phyloP scores from a whole-genome alignment of 1,284 basidiomycete genomes.

The Phellopilus nigrolimitatus region DNA sequence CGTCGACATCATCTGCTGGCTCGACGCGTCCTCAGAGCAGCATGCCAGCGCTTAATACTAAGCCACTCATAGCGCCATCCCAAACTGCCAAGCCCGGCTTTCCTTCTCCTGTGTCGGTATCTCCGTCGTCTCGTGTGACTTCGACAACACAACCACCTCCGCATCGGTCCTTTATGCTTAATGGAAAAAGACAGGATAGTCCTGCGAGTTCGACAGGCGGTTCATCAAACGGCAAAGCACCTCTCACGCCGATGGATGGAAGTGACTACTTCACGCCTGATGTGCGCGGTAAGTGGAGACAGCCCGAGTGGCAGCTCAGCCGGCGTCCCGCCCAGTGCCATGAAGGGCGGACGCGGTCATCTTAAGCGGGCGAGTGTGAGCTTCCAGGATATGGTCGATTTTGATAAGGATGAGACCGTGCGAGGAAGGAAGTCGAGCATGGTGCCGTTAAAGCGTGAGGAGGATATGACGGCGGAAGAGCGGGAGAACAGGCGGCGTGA shows the following conservation, averaged over 20 bases:
- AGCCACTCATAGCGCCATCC: background rate
- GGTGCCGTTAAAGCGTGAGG: background rate
- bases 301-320: slow-evolving; percentile 15
- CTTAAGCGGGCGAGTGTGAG: slow-evolving; percentile 18
- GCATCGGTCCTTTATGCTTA: slow-evolving; percentile 8
- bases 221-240: slow-evolving; percentile 26
- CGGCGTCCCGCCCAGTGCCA: slow-evolving; percentile 15
- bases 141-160: slow-evolving; percentile 1
- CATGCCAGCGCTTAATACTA: slow-evolving; percentile 5
- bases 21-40: slow-evolving; percentile 50
- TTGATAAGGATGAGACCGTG: slow-evolving; percentile 14
- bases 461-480: slow-evolving; percentile 5
- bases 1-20: slow-evolving; percentile 61
- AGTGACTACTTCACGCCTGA: slow-evolving; percentile 20
- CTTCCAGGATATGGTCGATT: slow-evolving; percentile 17
- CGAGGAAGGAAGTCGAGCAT: slow-evolving; percentile 10
- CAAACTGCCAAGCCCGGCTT: background rate
- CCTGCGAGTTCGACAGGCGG: slow-evolving; percentile 28
- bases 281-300: slow-evolving; percentile 10
- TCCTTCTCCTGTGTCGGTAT: slow-evolving; percentile 8
- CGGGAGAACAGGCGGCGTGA: slow-evolving; percentile 38
- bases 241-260: slow-evolving; percentile 28
- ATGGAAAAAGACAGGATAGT: slow-evolving; percentile 22
- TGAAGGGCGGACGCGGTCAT: slow-evolving; percentile 19
- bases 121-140: background rate